Evolutionary conservation across 495 filamentous ascomycete species (phyloP).

Genomic region (Chlorociboria aeruginascens): DNA sequence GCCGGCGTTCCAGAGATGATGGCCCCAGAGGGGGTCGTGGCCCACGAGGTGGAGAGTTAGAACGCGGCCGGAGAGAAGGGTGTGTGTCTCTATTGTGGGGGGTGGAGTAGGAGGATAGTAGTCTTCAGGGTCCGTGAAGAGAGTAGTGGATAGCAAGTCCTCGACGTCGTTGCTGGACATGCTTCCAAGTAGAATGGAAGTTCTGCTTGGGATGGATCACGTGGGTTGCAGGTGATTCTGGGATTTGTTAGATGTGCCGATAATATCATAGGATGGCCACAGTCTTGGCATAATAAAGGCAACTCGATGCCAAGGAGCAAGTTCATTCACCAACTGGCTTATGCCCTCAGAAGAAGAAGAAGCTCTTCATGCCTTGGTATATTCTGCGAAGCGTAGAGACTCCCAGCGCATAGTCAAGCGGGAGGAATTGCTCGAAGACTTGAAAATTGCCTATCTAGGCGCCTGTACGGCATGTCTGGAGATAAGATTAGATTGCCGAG

Average conservation of each 20-base stretch:
- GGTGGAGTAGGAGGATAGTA: slow-evolving; percentile 63
- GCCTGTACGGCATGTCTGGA: too few relatives aligned
- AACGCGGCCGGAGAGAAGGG: slow-evolving; percentile 48
- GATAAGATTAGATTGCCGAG: too few relatives aligned
- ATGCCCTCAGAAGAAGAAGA: too few relatives aligned
- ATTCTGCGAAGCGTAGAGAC: too few relatives aligned
- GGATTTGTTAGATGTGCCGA: neutral
- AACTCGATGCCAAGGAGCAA: too few relatives aligned
- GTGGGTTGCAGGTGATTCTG: slow-evolving; percentile 1
- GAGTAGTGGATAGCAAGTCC: slow-evolving; percentile 20
- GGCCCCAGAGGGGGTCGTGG: slow-evolving; percentile 81
- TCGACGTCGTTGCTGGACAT: slow-evolving; percentile 9
- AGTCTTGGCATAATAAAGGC: too few relatives aligned
- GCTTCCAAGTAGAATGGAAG: neutral
- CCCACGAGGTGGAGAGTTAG: slow-evolving; percentile 76
- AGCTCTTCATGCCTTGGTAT: too few relatives aligned
- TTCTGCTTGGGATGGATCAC: neutral
- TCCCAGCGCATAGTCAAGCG: too few relatives aligned
- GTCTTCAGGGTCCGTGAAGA: slow-evolving; percentile 70
- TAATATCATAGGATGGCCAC: too few relatives aligned
- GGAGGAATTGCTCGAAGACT: too few relatives aligned
- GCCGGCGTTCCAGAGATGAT: slow-evolving; percentile 85
- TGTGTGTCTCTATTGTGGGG: slow-evolving; percentile 56
- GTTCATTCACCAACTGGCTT: too few relatives aligned
- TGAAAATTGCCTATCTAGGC: too few relatives aligned